Conservation (phyloP, 1,284 basidiomycete genomes). For the Coriolopsis trogii region DNA sequence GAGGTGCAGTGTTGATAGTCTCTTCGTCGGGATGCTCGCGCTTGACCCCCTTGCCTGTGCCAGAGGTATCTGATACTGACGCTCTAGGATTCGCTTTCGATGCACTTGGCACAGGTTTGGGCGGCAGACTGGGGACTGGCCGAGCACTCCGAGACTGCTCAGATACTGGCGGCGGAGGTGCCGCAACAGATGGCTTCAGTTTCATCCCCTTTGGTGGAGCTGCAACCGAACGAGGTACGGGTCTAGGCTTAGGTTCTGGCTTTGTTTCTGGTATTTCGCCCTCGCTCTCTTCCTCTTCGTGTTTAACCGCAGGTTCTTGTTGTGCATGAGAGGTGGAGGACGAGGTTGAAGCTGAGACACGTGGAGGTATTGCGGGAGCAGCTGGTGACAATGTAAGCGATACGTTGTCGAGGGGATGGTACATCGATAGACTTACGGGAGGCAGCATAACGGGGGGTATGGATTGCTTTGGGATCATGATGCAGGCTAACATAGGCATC, state of each 20-base stretch:
- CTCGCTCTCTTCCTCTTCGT: conserved; percentile 44
- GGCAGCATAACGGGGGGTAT: conserved; percentile 39
- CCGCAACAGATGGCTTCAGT: no score
- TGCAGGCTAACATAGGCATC: conserved; percentile 62
- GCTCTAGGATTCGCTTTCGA: conserved; percentile 7
- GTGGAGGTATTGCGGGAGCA: conserved; percentile 23
- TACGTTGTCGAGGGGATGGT: background rate
- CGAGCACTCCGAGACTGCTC: background rate
- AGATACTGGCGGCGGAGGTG: background rate
- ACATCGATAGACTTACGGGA: conserved; percentile 43
- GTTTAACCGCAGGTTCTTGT: conserved; percentile 21
- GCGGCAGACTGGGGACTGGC: conserved; percentile 3
- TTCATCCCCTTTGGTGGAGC: no score
- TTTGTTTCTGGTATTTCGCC: conserved; percentile 29
- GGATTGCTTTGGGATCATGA: conserved; percentile 49
- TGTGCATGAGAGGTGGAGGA: conserved; percentile 18
- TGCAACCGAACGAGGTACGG: no score
- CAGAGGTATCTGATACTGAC: background rate
- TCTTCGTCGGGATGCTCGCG: conserved; percentile 39
- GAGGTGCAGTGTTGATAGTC: conserved; percentile 39
- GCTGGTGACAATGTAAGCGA: background rate
- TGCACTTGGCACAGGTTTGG: conserved; percentile 11
- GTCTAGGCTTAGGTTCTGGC: background rate
- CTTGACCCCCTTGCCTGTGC: conserved; percentile 21
- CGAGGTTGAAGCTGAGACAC: conserved; percentile 24